phyloP scores from a whole-genome alignment of 164 flowering plant genomes.

The Sextonia rubra region DNA sequence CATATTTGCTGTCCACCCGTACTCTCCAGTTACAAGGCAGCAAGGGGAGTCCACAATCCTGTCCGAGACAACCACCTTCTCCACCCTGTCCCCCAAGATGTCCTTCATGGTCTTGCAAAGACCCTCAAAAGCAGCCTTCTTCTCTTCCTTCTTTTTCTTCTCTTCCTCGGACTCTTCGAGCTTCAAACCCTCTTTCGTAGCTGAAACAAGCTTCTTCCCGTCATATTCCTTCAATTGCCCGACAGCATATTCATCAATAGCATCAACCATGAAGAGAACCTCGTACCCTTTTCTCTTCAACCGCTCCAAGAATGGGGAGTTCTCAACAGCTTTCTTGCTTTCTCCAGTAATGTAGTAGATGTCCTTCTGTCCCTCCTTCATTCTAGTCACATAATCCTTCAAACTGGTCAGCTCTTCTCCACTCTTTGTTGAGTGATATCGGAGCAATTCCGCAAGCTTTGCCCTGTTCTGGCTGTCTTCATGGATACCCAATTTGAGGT shows the following conservation, averaged over 20 bases:
- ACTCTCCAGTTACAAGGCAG: conserved; percentile 65
- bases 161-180: conserved; percentile 57
- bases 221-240: conserved; percentile 66
- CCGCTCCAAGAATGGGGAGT: conserved; percentile 62
- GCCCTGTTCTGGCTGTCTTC: conserved; percentile 59
- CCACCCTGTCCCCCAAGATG: conserved; percentile 55
- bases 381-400: conserved; percentile 69
- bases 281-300: conserved; percentile 66
- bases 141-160: conserved; percentile 51
- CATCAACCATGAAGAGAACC: conserved; percentile 67
- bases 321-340: conserved; percentile 67
- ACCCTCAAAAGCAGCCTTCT: conserved; percentile 43
- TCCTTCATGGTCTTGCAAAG: conserved; percentile 63
- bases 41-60: conserved; percentile 67
- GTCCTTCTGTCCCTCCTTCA: conserved; percentile 70
- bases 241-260: conserved; percentile 68
- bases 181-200: conserved; percentile 64
- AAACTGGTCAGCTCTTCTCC: conserved; percentile 71
- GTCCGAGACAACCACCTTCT: conserved; percentile 63
- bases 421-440: conserved; percentile 60
- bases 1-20: conserved; percentile 76
- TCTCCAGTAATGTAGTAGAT: conserved; percentile 72
- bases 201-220: conserved; percentile 68
- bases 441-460: conserved; percentile 54
- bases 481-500: conserved; percentile 60